Conservation (phyloP, 202 grass and related monocot genomes). For the Tripidium arundinaceum region DNA sequence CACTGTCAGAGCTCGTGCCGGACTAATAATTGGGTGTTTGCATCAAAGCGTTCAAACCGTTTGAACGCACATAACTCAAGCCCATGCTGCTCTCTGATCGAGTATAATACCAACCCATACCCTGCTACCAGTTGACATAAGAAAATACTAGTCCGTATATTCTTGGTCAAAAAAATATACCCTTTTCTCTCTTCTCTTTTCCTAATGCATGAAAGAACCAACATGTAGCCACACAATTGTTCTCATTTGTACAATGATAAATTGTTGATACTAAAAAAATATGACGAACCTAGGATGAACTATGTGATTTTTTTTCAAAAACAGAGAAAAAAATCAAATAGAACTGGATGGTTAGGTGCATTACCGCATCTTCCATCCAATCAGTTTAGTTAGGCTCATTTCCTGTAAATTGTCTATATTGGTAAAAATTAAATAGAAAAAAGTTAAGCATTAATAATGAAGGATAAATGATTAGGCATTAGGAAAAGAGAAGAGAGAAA, state of each 20-base stretch:
- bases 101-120: background rate
- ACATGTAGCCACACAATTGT: background rate
- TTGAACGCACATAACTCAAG: background rate
- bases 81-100: conserved; percentile 4
- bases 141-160: background rate
- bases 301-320: background rate
- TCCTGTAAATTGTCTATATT: background rate
- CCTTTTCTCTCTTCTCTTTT: too few relatives aligned
- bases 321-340: background rate
- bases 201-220: background rate
- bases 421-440: background rate
- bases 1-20: conserved; percentile 23
- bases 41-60: conserved; percentile 12
- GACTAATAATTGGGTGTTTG: conserved; percentile 28
- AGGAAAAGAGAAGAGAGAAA: too few relatives aligned
- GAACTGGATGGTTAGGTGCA: background rate
- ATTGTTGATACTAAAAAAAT: background rate
- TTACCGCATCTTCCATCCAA: background rate
- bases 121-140: background rate
- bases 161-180: conserved; percentile 27
- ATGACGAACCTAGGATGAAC: background rate
- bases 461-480: background rate
- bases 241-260: background rate
- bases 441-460: background rate
- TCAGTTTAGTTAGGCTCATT: background rate